Percentiles rank a stretch among this genome's conserved stretches.
Conservation (phyloP, 805 yeast species). For the Yarrowia bubula region DNA sequence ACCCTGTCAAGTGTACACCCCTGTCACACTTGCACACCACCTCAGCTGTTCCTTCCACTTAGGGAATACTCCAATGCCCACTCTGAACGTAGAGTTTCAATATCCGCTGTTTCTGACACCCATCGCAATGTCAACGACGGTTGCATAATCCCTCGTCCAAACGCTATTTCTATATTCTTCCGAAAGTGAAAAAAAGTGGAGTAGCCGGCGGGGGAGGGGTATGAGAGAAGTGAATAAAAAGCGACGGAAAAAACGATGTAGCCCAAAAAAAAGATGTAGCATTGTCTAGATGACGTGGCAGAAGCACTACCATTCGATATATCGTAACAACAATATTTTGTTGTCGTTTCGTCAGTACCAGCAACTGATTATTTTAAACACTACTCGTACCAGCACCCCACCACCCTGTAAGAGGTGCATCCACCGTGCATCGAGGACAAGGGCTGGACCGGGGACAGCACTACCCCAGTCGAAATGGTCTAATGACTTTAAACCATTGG, state of each 20-base stretch:
- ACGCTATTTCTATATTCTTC: neutral
- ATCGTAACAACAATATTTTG: no score
- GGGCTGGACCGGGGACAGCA: neutral
- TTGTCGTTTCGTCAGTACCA: no score
- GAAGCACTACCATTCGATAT: no score
- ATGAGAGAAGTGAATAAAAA: no score
- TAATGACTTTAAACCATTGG: neutral
- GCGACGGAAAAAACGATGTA: no score
- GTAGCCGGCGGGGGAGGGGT: neutral
- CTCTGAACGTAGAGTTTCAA: neutral
- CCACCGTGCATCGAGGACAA: slow-evolving; percentile 2
- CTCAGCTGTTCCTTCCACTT: neutral
- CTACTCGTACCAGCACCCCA: no score
- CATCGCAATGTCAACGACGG: neutral
- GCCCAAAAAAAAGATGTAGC: no score
- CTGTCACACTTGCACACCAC: no score
- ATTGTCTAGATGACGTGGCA: no score
- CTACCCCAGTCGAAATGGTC: neutral
- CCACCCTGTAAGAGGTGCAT: neutral
- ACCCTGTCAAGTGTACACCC: no score
- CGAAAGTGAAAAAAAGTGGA: slow-evolving; percentile 4
- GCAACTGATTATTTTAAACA: no score
- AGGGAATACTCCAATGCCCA: neutral
- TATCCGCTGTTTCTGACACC: neutral
- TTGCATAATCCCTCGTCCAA: slow-evolving; percentile 15